A percentile compares a stretch with the other conserved stretches of the same genome.
Conservation (phyloP, 768 basidiomycete genomes). For the Boletales sp. region DNA sequence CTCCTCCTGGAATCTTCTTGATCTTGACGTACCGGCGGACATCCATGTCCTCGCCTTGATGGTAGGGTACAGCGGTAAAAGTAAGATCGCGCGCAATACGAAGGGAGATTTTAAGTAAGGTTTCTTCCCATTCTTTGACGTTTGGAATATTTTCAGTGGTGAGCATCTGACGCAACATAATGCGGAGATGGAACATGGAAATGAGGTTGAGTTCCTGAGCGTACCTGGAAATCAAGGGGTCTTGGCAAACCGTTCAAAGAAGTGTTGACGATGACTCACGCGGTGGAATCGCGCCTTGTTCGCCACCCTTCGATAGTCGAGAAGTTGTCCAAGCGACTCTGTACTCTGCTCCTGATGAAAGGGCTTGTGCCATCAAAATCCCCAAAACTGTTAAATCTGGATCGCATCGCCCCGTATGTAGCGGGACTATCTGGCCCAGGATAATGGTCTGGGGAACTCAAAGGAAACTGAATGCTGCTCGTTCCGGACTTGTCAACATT, state of each 20-base stretch:
- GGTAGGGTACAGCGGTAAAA: slow-evolving; percentile 64
- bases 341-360: slow-evolving; percentile 81
- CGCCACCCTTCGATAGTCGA: slow-evolving; percentile 73
- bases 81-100: slow-evolving; percentile 84
- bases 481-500: slow-evolving; percentile 44
- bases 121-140: slow-evolving; percentile 84
- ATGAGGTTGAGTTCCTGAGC: slow-evolving; percentile 79
- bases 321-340: slow-evolving; percentile 66
- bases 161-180: slow-evolving; percentile 90
- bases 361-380: slow-evolving; percentile 73
- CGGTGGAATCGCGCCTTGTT: slow-evolving; percentile 83
- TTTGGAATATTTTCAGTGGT: slow-evolving; percentile 80
- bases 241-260: slow-evolving; percentile 4
- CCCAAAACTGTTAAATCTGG: slow-evolving; percentile 66
- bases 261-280: slow-evolving; percentile 48
- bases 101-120: slow-evolving; percentile 75
- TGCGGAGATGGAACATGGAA: slow-evolving; percentile 85
- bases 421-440: slow-evolving; percentile 52
- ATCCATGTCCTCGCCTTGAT: slow-evolving; percentile 92
- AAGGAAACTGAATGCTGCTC: slow-evolving; percentile 79
- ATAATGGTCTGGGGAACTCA: slow-evolving; percentile 70
- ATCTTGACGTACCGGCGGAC: slow-evolving; percentile 94
- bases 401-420: slow-evolving; percentile 45
- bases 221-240: slow-evolving; percentile 45
- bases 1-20: slow-evolving; percentile 95